Base-by-base conservation (phyloP, 805 yeast genomes). In the Saccharomycopsis amapae region DNA sequence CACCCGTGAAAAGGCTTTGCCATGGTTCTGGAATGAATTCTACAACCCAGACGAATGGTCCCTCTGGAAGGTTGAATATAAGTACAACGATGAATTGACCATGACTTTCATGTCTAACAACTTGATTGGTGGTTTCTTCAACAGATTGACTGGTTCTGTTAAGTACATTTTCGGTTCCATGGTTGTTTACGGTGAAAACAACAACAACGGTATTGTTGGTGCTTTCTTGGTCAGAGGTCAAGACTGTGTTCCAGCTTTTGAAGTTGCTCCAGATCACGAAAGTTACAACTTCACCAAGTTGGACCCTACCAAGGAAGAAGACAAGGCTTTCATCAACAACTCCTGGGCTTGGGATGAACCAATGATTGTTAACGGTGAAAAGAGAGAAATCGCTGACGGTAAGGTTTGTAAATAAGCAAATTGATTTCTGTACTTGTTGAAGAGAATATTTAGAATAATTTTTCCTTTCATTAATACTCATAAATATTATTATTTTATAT, bases 191-290 rank as follows among this genome's bases (percentile, higher is more conserved):
- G 98, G 98, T 71, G 97, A 85, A 76, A 87, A 88, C 88, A 90
- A 88, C 84, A 75, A 82, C 82, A 90, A 90, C 73, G 97, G 97
- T 75, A 89, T 90, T 65, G 73, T 85, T 59, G 97, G 96, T 75
- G 95, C 83, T 64, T 82, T 90, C 77, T 70, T 93, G 63, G 81
- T 90, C 63, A 88, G 97, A 75, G 98, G 98, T 61, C 86, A 90
- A 71, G 96, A 90, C 53, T 71, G 59, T 64, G 76, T 59, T 48
- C 95, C 97, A 67, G 98, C 96, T 54, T 87, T 90, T 63, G 85
- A 90, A 56, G 97, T 93, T 67, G 98, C 97, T 63, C 97, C 98
- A 68, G 98, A 93, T 73, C 88, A 95, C 95, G 97, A 90, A 73
- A 86, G 96, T 41, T 90, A 86, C 74, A 63, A 65, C 50, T 87